Conservation (phyloP, 345 rosid genomes). For the Murraya koenigii region DNA sequence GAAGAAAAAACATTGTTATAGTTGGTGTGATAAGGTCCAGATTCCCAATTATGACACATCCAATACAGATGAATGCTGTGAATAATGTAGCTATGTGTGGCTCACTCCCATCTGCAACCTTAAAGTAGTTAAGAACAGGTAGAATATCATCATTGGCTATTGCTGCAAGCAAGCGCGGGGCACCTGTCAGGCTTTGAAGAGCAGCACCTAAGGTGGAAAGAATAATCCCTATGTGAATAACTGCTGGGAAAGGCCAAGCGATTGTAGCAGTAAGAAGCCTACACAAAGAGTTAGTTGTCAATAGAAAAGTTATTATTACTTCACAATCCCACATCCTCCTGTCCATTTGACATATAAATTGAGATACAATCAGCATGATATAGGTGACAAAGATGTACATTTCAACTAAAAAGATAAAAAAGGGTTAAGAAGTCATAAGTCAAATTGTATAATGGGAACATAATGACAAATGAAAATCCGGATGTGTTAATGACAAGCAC, state of each 20-base stretch:
- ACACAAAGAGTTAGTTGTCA: slow-evolving; percentile 28
- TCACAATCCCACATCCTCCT: not conserved
- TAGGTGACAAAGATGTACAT: not conserved
- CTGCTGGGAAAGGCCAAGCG: slow-evolving; percentile 93
- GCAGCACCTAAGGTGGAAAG: slow-evolving; percentile 99
- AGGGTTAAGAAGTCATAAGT: not conserved
- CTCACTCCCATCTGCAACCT: slow-evolving; percentile 81
- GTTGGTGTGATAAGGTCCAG: slow-evolving; percentile 98
- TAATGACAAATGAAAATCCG: not conserved
- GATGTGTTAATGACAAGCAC: not conserved
- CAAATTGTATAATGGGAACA: not conserved
- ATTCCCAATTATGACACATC: slow-evolving; percentile 95
- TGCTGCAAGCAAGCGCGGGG: slow-evolving; percentile 98
- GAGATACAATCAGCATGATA: not conserved
- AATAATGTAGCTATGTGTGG: slow-evolving; percentile 91
- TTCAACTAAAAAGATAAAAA: not conserved
- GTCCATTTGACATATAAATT: not conserved
- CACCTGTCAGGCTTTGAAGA: slow-evolving; percentile 97
- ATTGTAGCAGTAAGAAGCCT: slow-evolving; percentile 91
- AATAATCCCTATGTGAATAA: slow-evolving; percentile 85
- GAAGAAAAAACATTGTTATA: slow-evolving; percentile 93
- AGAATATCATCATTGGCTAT: slow-evolving; percentile 99
- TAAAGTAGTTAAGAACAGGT: slow-evolving; percentile 95
- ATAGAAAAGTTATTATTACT: not conserved
- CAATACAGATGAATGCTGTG: slow-evolving; percentile 79